Base-by-base conservation (phyloP, 352 stramenopile species). In the Phytophthora vignae region DNA sequence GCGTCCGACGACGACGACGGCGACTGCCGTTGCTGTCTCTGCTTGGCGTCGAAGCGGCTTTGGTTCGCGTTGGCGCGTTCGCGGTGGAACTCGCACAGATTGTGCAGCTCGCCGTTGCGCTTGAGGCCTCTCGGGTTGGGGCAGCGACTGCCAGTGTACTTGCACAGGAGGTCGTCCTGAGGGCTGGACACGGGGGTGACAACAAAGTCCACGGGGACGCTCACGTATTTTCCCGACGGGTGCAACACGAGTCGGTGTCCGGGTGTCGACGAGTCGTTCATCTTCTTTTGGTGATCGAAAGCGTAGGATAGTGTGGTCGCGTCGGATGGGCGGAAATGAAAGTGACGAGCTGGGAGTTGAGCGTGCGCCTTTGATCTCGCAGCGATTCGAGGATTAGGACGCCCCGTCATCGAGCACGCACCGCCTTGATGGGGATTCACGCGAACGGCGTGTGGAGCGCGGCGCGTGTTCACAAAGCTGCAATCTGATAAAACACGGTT, bases 21-120 rank as follows among this genome's bases (percentile, higher is more conserved):
- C 22, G 38, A 17, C 64, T 69, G 58, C 14, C 64, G 69, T 21
- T 65, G 58, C 31, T 77, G 64, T 21, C 64, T 29, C 38, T 58
- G 54, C 46, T 61, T 75, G 38, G 55, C 59, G 55, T 91, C 74
- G n/a, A 85, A 78, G 17, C 76, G 71, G 17, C 79, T 78, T 78
- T 91, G 83, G 73, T 88, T 88, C 21, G 61, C 59, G 48, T 90
- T 91, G 27, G 83, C 80, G 44, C 83, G 77, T 21, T 73, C 64
- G 27, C 83, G 79, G 64, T 91, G 84, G 48, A 78, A 60, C n/a
- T 86, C 62, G 62, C 82, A 90, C 50, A 88, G 66, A 17, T 81
- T 82, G 60, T 90, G 81, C 21, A 82, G 71, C 17, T 85, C 55
- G 40, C 69, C 69, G 22, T 67, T 78, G 2, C 50, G 50, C 40